phyloP scores from a whole-genome alignment of 192 early-diverging fungal genomes.

The Entomortierella parvispora region DNA sequence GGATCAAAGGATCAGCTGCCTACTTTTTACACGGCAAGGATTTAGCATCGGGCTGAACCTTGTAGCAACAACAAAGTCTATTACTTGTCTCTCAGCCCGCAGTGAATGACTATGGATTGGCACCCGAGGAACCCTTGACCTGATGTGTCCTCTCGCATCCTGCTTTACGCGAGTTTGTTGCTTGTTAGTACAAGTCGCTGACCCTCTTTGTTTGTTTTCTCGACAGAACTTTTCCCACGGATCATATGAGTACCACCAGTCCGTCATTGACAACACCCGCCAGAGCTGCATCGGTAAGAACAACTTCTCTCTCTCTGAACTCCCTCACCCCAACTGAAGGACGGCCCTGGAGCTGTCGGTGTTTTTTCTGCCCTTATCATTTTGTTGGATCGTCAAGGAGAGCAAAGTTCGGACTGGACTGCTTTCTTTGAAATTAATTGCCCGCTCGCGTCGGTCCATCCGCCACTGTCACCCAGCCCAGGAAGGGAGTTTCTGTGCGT shows the following conservation, averaged over 20 bases:
- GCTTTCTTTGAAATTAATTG: background rate
- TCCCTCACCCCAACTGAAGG: background rate
- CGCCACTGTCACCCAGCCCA: too few relatives aligned
- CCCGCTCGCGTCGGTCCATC: background rate
- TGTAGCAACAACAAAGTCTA: too few relatives aligned
- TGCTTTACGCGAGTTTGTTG: background rate
- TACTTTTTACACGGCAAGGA: background rate
- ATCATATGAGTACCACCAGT: conserved; percentile 72
- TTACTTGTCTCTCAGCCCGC: too few relatives aligned
- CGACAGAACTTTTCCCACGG: conserved; percentile 66
- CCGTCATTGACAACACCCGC: conserved; percentile 68
- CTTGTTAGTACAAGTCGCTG: too few relatives aligned
- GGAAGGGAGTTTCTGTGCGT: background rate
- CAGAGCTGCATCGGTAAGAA: conserved; percentile 60
- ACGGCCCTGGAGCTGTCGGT: background rate
- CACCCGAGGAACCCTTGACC: too few relatives aligned
- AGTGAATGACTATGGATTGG: too few relatives aligned
- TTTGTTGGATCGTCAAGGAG: background rate
- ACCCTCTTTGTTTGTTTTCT: background rate
- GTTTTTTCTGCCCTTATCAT: background rate
- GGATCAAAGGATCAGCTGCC: background rate
- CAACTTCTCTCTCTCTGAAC: background rate
- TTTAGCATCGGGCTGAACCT: too few relatives aligned
- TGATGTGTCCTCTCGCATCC: too few relatives aligned
- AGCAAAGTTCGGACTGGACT: too few relatives aligned